phyloP scores from a whole-genome alignment of 352 stramenopile species.

The Globisporangium echinulatum region DNA sequence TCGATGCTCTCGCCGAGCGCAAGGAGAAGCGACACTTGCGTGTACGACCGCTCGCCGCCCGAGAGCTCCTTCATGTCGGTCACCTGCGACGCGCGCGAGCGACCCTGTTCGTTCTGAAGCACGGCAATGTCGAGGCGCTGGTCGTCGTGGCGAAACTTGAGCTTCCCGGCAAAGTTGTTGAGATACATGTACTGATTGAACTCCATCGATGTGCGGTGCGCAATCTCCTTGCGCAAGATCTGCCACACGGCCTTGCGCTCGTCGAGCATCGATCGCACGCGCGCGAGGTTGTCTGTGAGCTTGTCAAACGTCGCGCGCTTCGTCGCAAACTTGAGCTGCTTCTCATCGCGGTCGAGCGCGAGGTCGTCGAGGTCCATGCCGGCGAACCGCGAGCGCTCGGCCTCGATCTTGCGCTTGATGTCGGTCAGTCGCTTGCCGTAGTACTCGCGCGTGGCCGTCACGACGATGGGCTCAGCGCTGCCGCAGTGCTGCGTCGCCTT shows the following conservation, averaged over 20 bases:
- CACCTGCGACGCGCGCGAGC: slow-evolving; percentile 77
- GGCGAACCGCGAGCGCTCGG: slow-evolving; percentile 68
- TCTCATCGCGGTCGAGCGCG: slow-evolving; percentile 67
- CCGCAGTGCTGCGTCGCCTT: slow-evolving; percentile 56
- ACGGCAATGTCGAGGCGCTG: slow-evolving; percentile 76
- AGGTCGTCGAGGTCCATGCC: slow-evolving; percentile 79
- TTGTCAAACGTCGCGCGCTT: slow-evolving; percentile 61
- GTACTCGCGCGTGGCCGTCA: slow-evolving; percentile 61
- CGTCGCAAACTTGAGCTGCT: slow-evolving; percentile 55
- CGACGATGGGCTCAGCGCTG: slow-evolving; percentile 48
- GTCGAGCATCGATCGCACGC: slow-evolving; percentile 69
- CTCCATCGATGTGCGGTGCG: slow-evolving; percentile 63
- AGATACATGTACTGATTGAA: slow-evolving; percentile 84
- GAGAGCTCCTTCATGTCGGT: slow-evolving; percentile 96
- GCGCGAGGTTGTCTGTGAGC: slow-evolving; percentile 54
- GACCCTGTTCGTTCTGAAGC: slow-evolving; percentile 69
- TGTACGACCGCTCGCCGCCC: slow-evolving; percentile 95
- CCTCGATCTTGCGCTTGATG: slow-evolving; percentile 71
- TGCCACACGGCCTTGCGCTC: slow-evolving; percentile 72
- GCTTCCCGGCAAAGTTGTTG: slow-evolving; percentile 81
- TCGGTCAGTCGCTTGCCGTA: slow-evolving; percentile 77
- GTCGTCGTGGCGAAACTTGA: slow-evolving; percentile 76
- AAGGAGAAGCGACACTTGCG: slow-evolving; percentile 94
- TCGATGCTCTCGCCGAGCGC: slow-evolving; percentile 90
- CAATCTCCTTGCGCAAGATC: slow-evolving; percentile 72